Evolutionary conservation across 192 early-diverging fungal species (phyloP), one percentile per base, ranked within the genome.

Genomic region (Coemansia sp.): DNA sequence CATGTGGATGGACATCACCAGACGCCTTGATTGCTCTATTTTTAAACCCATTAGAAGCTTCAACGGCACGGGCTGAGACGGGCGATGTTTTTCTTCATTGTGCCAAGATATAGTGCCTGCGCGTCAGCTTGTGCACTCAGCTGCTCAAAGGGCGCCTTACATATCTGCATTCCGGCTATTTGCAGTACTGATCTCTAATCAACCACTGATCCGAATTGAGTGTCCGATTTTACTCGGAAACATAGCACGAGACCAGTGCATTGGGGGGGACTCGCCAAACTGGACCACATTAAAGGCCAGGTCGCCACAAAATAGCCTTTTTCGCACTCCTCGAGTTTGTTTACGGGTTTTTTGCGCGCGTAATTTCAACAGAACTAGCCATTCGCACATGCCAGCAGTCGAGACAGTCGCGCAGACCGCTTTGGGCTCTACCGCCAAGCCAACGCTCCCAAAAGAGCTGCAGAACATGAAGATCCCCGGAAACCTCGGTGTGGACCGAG

Each of bases 391-490:
- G 51, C 51, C 51, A 14, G 4, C 26, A 5, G 28, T 55, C 6
- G 51, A 55, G 31, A 55, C 23, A 26, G 24, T 28, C 24, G 26
- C 14, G 51, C 51, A 5, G 26, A 16, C 51, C 11, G 51, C 1
- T 26, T 7, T 14, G 6, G 51, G 3, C 16, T 26, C 51, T 55
- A 23, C 43, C 23, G 40, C 18, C 6, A 9, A 31, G 7, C 37
- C 20, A 2, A 23, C 24, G 26, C 58, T 68, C 11, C 9, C 67
- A 1, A 57, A 59, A 8, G 68, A 74, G 34, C 48, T 71, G 43
- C 51, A 59, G 16, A 42, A 46, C 42, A 62, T 67, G 39, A 79
- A 79, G 61, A 16, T 20, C 13, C 23, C 53, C 1, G 58, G 57
- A 1, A 50, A 36, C 7, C 40, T 20, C 18, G 68, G 71, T 40